Evolutionary conservation across 106 monocot genomes (phyloP).

Genomic region (Acorus gramineus): DNA sequence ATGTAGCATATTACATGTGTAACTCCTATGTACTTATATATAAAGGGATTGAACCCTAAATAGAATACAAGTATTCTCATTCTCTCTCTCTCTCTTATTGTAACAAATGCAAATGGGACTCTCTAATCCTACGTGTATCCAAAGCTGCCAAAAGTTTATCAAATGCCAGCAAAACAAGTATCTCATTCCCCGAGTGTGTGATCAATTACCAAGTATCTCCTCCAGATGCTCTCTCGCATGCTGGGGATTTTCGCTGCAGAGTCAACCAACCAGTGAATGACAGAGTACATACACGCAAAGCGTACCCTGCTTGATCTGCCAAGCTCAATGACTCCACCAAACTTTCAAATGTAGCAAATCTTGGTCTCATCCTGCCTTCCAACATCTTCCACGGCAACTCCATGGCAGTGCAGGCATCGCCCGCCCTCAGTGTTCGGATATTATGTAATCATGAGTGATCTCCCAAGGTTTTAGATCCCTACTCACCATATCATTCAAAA

Average conservation of each 20-base stretch:
- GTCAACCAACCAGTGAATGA: constrained; percentile 25
- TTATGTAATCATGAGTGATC: constrained; percentile 33
- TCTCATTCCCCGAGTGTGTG: no score
- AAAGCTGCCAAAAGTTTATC: constrained; percentile 62
- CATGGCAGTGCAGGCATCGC: constrained; percentile 35
- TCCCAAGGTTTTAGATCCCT: constrained; percentile 30
- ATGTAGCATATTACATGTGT: no score
- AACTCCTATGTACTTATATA: no score
- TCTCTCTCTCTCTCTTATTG: constrained; percentile 64
- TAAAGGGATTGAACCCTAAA: no score
- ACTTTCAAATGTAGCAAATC: constrained; percentile 13
- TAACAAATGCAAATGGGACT: constrained; percentile 93
- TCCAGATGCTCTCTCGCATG: not conserved
- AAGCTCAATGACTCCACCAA: constrained; percentile 28
- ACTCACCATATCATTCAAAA: constrained; percentile 37
- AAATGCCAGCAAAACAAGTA: constrained; percentile 54
- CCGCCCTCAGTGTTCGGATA: constrained; percentile 31
- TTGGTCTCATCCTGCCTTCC: constrained; percentile 33
- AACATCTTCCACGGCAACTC: constrained; percentile 38
- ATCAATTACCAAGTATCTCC: constrained; percentile 2
- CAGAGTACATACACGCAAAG: constrained; percentile 25
- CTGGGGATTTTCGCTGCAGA: constrained; percentile 10
- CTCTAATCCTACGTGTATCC: constrained; percentile 85
- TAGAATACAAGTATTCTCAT: no score
- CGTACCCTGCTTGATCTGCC: constrained; percentile 21